Evolutionary conservation across 257 asterid species (phyloP), one percentile per base, ranked within the genome.

Genomic region (Lantana camara): DNA sequence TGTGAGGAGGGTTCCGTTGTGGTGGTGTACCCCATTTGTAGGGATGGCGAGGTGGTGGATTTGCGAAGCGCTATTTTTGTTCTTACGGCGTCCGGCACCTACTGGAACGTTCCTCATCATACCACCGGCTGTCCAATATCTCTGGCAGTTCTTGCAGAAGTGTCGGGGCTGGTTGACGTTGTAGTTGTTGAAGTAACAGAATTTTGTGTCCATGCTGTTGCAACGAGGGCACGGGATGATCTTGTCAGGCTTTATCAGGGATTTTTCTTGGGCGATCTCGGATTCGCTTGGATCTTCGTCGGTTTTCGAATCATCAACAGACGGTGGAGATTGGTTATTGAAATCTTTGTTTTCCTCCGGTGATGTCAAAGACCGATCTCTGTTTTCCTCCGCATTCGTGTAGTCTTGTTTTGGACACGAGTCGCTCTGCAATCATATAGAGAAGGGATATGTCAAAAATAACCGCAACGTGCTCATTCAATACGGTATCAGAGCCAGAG

Each of bases 81-180:
- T 68, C 63, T 73, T 79, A 35, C 85, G 81, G 24, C 84, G 80
- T 2, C 84, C 84, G 0, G 84, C 84, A 19, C 84, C 84, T 9
- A 79, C 79, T 14, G 75, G 82, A 41, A 79, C 76, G 7, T 73
- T 79, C 77, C 85, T 76, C 79, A 79, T 79, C 30, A 75, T 75
- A 64, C 85, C 85, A 7, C 85, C 85, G 47, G 82, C 82, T 9
- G 82, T 79, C 85, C 85, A 79, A 68, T 79, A 79, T 63, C 84
- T 68, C 63, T 79, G 84, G 55, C 84, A 79, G 4, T 76, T 79
- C 73, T 68, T 79, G 72, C 85, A 79, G 77, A 76, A 76, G 66
- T 79, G 79, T 13, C 85, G 44, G 4, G 82, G 85, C 48, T 79
- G 85, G 59, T 69, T 76, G 49, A 76, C 82, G 4, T 79, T 79